Conservation (phyloP, 129 eudicot species). For the Tanacetum coccineum region DNA sequence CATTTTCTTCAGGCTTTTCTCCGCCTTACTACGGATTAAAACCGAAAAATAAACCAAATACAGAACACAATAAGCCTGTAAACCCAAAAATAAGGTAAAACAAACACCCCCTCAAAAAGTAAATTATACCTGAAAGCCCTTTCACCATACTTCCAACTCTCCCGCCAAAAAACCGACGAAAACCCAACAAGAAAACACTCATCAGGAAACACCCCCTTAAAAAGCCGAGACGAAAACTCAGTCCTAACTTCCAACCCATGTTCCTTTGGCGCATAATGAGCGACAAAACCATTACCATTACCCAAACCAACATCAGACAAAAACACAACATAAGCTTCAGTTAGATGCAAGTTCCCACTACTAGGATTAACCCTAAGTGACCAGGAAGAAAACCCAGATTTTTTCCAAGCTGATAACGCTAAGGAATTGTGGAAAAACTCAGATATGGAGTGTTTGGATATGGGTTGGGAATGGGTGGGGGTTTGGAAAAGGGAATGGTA, state of each 20-base stretch:
- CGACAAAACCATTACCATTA: constrained; percentile 53
- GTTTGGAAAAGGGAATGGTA: constrained; percentile 52
- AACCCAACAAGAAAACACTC: constrained; percentile 67
- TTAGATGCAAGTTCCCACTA: constrained; percentile 90
- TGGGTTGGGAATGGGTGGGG: constrained; percentile 58
- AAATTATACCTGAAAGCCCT: constrained; percentile 70
- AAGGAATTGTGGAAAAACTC: constrained; percentile 63
- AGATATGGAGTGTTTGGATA: constrained; percentile 52
- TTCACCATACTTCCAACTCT: constrained; percentile 96
- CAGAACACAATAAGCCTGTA: too few species aligned
- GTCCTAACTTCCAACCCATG: constrained; percentile 75
- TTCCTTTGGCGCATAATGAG: constrained; percentile 86
- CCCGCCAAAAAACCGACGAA: constrained; percentile 92
- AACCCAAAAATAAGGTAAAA: too few species aligned
- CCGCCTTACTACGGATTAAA: too few species aligned
- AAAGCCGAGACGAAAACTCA: constrained; percentile 53
- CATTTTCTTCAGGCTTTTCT: too few species aligned
- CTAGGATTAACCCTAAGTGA: constrained; percentile 94
- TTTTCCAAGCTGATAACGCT: constrained; percentile 90
- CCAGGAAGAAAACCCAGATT: constrained; percentile 76
- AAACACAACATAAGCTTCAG: constrained; percentile 75
- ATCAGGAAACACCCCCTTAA: constrained; percentile 39
- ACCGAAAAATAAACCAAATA: too few species aligned
- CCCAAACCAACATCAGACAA: constrained; percentile 48
- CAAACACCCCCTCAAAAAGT: too few species aligned